These are phyloP conservation scores for Cordyceps farinosa DNA, from an alignment of 2,329 filamentous ascomycete genomes.

Conservation along the genomic window DNA sequence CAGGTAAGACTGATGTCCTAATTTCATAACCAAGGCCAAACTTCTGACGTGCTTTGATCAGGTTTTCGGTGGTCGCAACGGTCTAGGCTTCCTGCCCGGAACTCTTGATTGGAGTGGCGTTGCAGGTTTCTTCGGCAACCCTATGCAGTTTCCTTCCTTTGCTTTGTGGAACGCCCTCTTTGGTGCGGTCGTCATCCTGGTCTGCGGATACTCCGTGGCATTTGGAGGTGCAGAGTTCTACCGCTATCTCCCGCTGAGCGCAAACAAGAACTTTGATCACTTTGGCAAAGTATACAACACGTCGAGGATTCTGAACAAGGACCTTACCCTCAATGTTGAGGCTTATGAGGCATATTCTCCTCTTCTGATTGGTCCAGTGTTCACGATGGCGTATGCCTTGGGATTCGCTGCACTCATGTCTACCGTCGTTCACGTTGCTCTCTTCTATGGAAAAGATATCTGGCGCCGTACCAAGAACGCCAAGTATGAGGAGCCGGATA, in stretches of 20 bases:
- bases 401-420: slow-evolving; percentile 54
- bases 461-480: slow-evolving; percentile 30
- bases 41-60: not conserved
- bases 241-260: slow-evolving; percentile 52
- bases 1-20: slow-evolving; percentile 29
- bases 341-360: slow-evolving; percentile 55
- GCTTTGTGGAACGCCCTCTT: slow-evolving; percentile 46
- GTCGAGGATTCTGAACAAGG: slow-evolving; percentile 45
- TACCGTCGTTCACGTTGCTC: slow-evolving; percentile 47
- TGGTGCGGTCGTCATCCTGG: slow-evolving; percentile 46
- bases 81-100: slow-evolving; percentile 49
- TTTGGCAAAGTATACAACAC: slow-evolving; percentile 52
- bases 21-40: not conserved
- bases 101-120: slow-evolving; percentile 44
- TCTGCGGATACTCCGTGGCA: slow-evolving; percentile 49
- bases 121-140: slow-evolving; percentile 39
- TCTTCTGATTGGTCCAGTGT: slow-evolving; percentile 51
- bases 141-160: slow-evolving; percentile 40
- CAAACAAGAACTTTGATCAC: slow-evolving; percentile 55
- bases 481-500: slow-evolving; percentile 42
- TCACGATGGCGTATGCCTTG: slow-evolving; percentile 52
- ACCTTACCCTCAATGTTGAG: slow-evolving; percentile 47
- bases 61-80: slow-evolving; percentile 51
- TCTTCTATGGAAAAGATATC: slow-evolving; percentile 53
- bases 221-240: slow-evolving; percentile 47